A percentile compares a stretch with the other conserved stretches of the same genome.
phyloP scores from a whole-genome alignment of 2,329 filamentous ascomycete genomes.

The Neopestalotiopsis rosae region DNA sequence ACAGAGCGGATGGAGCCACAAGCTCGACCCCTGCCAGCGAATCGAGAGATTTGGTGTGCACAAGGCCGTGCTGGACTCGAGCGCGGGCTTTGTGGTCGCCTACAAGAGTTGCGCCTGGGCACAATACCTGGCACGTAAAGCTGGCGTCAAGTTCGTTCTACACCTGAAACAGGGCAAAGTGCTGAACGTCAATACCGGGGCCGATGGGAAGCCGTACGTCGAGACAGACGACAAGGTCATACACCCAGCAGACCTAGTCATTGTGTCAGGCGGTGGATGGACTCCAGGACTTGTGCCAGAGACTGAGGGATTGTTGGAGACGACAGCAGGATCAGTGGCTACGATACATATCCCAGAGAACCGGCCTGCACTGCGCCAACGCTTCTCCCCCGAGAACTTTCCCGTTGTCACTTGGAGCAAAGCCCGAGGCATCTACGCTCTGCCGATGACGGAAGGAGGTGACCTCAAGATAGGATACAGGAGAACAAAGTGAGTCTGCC shows the following conservation, averaged over 20 bases:
- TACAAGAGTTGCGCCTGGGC: slow-evolving; percentile 52
- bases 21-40: slow-evolving; percentile 32
- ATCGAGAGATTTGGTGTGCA: slow-evolving; percentile 33
- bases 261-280: slow-evolving; percentile 38
- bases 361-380: slow-evolving; percentile 38
- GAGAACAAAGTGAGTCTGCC: slow-evolving; percentile 44
- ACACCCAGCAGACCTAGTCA: slow-evolving; percentile 28
- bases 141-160: slow-evolving; percentile 49
- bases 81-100: slow-evolving; percentile 49
- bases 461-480: slow-evolving; percentile 56
- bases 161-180: slow-evolving; percentile 32
- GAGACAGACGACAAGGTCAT: slow-evolving; percentile 27
- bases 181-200: slow-evolving; percentile 29
- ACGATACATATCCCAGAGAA: slow-evolving; percentile 47
- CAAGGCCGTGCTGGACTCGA: slow-evolving; percentile 49
- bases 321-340: slow-evolving; percentile 52
- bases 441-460: slow-evolving; percentile 48
- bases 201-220: slow-evolving; percentile 34
- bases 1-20: slow-evolving; percentile 40
- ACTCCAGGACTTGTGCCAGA: slow-evolving; percentile 47
- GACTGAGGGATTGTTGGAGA: slow-evolving; percentile 49
- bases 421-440: slow-evolving; percentile 49
- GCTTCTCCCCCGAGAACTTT: slow-evolving; percentile 48
- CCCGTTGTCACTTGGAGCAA: slow-evolving; percentile 49
- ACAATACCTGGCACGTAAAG: slow-evolving; percentile 44